Evolutionary conservation across 495 filamentous ascomycete species (phyloP), one percentile per base, ranked within the genome.

Genomic region (Aspergillus indologenus): DNA sequence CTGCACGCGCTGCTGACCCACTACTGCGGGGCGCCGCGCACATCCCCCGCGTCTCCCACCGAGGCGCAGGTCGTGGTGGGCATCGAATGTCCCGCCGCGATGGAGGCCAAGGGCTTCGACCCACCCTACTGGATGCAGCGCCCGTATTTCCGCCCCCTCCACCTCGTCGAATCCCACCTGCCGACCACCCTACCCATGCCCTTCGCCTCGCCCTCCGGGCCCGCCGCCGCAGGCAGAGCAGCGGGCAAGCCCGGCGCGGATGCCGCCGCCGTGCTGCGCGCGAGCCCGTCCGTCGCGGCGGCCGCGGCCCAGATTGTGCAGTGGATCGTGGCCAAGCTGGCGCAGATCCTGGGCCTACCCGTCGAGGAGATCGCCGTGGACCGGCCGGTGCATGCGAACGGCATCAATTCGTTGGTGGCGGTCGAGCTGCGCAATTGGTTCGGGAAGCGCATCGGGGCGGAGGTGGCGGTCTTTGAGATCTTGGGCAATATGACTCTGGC

Each of bases 381-480:
- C 45, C 72, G 68, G 2, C 60, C 78, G n/a, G 66, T 79, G 14
- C 65, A 65, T 9, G 69, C n/a, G n/a, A 18, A 20, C 20, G 44
- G 44, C n/a, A 20, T 45, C n/a, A 20, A 45, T 18, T 79, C 34
- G 76, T 45, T 45, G 44, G 5, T 45, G 17, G 44, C 44, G 44
- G 44, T 45, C n/a, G 44, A 79, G 56, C 45, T 80, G 54, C 61
- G 75, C 17, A 68, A 60, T 20, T 79, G 76, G 75, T 72, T 62
- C 34, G 46, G 62, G 15, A 63, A 66, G 46, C 53, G 31, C 5
- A 48, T 76, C 1, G 64, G 62, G 7, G 52, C 64, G 18, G 69
- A 75, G 1, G 56, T 76, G 8, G 63, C 57, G 6, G 21, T 23
- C 20, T 51, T 51, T 29, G 48, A 51, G 48, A 29, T 51, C 23